Base-by-base conservation (phyloP, 139 green algal genomes). In the Penium margaritaceum region DNA sequence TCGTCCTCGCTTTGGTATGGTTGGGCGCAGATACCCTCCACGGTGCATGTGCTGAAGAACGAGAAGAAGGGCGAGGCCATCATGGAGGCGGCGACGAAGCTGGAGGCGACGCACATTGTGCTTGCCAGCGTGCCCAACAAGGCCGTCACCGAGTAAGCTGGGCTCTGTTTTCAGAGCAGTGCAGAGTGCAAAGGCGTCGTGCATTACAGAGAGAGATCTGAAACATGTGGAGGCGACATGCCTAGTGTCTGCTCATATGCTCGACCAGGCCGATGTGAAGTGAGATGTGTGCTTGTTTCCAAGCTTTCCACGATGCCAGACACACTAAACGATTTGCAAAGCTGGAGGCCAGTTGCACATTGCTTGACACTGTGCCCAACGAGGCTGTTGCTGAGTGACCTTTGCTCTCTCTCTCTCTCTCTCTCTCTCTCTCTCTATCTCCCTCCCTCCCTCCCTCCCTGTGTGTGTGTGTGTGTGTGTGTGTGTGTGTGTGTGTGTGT, bases 1-100 rank as follows among this genome's bases (percentile, higher is more conserved):
- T 5, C 0, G 3, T 32, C 47, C 47, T n/a, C 14, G 21, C 47
- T 5, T n/a, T 32, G 21, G 5, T n/a, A 27, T 19, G 17, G 21
- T 3, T n/a, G n/a, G 15, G 24, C 29, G 5, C 55, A 64, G 55
- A 9, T 64, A 15, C 55, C 55, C 12, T 38, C 55, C 7, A 36
- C 27, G 55, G 55, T 64, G 55, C 27, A 64, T 29, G 55, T 64
- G 55, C 21, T 64, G 5, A 64, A 64, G 55, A 64, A 36, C 55
- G 55, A 64, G 55, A 29, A 35, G 27, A 64, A 64, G 30, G 55
- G 55, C 27, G 27, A 14, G 24, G 55, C 55, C 55, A 64, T 64
- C 5, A 24, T 64, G 5, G 55, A 64, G 30, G 55, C 27, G 30
- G 55, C 55, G 27, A 29, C 34, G 55, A 64, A 64, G 55, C 55